Evolutionary conservation across 1,284 basidiomycete species (phyloP).

Genomic region (Apiotrichum montevideense): DNA sequence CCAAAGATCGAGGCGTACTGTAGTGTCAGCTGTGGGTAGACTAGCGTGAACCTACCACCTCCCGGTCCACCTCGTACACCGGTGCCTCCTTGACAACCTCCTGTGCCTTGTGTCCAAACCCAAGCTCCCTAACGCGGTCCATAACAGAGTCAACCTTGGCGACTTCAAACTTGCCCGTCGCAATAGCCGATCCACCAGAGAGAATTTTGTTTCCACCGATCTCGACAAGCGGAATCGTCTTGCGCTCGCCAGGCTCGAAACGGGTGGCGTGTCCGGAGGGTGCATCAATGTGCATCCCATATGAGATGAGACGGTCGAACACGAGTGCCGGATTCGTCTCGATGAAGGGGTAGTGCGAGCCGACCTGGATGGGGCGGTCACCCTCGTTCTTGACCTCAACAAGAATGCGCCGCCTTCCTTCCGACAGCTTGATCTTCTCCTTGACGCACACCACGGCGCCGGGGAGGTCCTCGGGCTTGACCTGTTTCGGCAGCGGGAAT

Average conservation of each 20-base stretch:
- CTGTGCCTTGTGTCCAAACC: constrained; percentile 42
- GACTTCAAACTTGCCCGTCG: constrained; percentile 52
- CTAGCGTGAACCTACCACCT: constrained; percentile 35
- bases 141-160: constrained; percentile 17
- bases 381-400: constrained; percentile 85
- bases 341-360: constrained; percentile 89
- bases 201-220: constrained; percentile 69
- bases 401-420: constrained; percentile 61
- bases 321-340: constrained; percentile 77
- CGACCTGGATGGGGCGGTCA: constrained; percentile 89
- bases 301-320: constrained; percentile 75
- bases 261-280: constrained; percentile 86
- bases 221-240: constrained; percentile 73
- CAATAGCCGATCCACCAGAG: constrained; percentile 74
- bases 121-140: constrained; percentile 12
- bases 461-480: constrained; percentile 58
- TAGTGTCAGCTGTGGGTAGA: not conserved
- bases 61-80: constrained; percentile 40
- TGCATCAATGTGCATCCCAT: constrained; percentile 80
- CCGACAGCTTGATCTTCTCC: constrained; percentile 68
- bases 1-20: constrained; percentile 87
- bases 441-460: constrained; percentile 68
- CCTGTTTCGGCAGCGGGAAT: constrained; percentile 58
- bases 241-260: constrained; percentile 89
- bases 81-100: constrained; percentile 25